phyloP scores from a whole-genome alignment of 1,139 yeast species.

The Arxiozyma slooffiae region DNA sequence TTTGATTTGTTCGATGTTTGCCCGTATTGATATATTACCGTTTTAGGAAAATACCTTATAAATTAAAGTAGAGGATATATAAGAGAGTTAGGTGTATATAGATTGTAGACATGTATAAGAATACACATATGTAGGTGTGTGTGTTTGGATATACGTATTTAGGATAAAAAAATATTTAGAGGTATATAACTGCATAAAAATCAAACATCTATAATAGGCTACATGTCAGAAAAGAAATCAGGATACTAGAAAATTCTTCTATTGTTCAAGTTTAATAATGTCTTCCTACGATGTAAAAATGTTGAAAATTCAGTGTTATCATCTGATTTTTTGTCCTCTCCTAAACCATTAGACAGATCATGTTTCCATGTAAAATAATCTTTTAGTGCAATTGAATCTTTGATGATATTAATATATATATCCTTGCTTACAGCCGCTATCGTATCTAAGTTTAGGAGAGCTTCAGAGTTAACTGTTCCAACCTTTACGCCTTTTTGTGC shows the following conservation, averaged over 20 bases:
- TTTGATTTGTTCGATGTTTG: not conserved
- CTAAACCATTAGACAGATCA: constrained; percentile 1
- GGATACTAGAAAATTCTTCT: constrained; percentile 5
- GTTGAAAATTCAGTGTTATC: not conserved
- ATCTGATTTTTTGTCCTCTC: not conserved
- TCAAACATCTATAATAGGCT: not conserved
- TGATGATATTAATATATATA: constrained; percentile 9
- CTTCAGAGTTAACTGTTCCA: not conserved
- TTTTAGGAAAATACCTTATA: constrained; percentile 1
- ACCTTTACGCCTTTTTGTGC: not conserved
- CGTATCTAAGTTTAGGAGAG: not conserved
- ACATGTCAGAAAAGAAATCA: not conserved
- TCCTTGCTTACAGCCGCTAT: not conserved
- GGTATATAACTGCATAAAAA: not conserved
- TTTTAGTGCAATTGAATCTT: constrained; percentile 8
- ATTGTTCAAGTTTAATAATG: constrained; percentile 2
- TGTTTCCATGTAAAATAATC: constrained; percentile 7
- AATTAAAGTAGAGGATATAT: not conserved
- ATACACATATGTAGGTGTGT: not conserved
- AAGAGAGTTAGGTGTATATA: not conserved
- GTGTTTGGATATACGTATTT: not conserved
- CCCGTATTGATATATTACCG: constrained; percentile 4
- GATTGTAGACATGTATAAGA: not conserved
- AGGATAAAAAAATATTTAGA: not conserved
- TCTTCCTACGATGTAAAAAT: constrained; percentile 2